phyloP scores from a whole-genome alignment of 257 asterid genomes.

The Cinchona pubescens region DNA sequence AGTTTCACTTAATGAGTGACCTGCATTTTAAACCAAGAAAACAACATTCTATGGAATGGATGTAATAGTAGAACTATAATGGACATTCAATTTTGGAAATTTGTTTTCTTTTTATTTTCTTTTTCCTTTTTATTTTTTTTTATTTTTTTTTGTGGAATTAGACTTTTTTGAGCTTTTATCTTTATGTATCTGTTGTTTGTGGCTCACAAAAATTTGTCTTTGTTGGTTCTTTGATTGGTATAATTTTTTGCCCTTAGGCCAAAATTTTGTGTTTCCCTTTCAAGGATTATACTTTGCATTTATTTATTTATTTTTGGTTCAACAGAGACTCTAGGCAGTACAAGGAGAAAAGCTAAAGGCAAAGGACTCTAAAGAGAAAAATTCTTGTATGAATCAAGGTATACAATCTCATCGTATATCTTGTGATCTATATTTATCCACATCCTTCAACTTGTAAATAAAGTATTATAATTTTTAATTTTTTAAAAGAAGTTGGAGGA shows the following conservation, averaged over 20 bases:
- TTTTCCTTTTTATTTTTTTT: not conserved
- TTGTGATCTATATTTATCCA: too few relatives aligned
- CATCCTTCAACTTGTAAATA: too few relatives aligned
- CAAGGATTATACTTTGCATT: too few relatives aligned
- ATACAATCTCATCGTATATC: too few relatives aligned
- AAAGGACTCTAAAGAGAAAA: too few relatives aligned
- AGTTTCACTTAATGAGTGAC: not conserved
- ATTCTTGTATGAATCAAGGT: too few relatives aligned
- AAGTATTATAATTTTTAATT: too few relatives aligned
- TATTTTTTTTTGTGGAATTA: constrained; percentile 29
- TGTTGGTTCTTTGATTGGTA: not conserved
- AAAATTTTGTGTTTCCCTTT: not conserved
- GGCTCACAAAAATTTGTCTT: constrained; percentile 39
- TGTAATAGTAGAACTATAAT: not conserved
- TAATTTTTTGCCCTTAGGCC: not conserved
- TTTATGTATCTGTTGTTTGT: constrained; percentile 48
- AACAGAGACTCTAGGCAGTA: too few relatives aligned
- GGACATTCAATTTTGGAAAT: not conserved
- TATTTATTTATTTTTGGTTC: too few relatives aligned
- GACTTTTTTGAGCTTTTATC: constrained; percentile 44
- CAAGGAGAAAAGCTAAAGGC: too few relatives aligned
- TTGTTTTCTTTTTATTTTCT: not conserved
- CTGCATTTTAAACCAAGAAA: constrained; percentile 2
- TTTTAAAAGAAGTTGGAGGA: too few relatives aligned
- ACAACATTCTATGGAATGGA: constrained; percentile 19